phyloP scores from a whole-genome alignment of 192 early-diverging fungal species.

The Entomortierella lignicola region DNA sequence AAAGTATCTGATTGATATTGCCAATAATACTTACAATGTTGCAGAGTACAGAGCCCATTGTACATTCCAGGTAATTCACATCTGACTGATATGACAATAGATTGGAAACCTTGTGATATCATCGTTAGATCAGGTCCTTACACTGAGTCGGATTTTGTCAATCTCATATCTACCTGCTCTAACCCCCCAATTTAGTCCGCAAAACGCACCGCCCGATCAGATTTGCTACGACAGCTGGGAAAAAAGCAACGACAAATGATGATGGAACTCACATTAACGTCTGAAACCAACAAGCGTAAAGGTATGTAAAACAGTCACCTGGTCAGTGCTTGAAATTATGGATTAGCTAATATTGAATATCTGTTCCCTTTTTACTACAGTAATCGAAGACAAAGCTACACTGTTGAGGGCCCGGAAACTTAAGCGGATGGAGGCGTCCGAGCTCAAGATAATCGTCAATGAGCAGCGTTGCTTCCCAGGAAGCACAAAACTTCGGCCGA shows the following conservation, averaged over 20 bases:
- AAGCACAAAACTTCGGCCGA: conserved; percentile 34
- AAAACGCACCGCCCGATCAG: conserved; percentile 17
- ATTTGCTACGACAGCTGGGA: conserved; percentile 18
- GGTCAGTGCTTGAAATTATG: no score
- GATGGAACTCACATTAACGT: conserved; percentile 28
- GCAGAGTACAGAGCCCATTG: conserved; percentile 62
- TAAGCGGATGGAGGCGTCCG: conserved; percentile 49
- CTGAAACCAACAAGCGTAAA: conserved; percentile 29
- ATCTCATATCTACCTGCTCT: no score
- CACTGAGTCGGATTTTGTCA: neutral
- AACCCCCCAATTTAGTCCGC: conserved; percentile 44
- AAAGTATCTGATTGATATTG: conserved; percentile 56
- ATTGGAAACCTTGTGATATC: neutral
- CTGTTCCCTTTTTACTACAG: neutral
- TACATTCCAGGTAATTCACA: conserved; percentile 37
- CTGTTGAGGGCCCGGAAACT: conserved; percentile 52
- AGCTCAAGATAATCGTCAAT: conserved; percentile 55
- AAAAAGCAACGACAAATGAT: conserved; percentile 32
- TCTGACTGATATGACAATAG: neutral
- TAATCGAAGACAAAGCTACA: conserved; percentile 41
- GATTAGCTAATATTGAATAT: neutral
- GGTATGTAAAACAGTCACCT: conserved; percentile 11
- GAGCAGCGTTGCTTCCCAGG: conserved; percentile 57
- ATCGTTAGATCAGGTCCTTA: neutral
- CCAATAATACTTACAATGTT: conserved; percentile 53